A percentile compares a stretch with the other conserved stretches of the same genome.
Conservation (phyloP, 331 rosid genomes). For the Telfairia occidentalis region DNA sequence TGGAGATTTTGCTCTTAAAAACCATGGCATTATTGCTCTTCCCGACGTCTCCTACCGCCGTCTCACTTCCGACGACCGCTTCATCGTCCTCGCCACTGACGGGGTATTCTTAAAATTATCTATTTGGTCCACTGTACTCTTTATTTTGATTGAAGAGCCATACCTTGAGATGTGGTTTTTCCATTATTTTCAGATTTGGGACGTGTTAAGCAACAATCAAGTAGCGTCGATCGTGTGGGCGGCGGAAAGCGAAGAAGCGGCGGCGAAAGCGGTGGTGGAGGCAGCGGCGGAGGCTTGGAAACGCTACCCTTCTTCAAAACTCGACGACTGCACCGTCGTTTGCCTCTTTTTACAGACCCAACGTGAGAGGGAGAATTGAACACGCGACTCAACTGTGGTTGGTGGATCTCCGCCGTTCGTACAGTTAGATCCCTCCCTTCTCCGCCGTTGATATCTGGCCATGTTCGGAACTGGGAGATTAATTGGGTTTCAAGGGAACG, state of each 20-base stretch:
- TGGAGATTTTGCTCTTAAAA: conserved; percentile 58
- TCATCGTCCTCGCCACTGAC: conserved; percentile 64
- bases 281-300: conserved; percentile 48
- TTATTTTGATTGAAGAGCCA: too few species aligned
- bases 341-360: conserved; percentile 36
- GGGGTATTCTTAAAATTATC: conserved; percentile 28
- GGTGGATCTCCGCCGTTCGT: neutral
- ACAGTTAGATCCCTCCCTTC: neutral
- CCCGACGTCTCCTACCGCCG: conserved; percentile 41
- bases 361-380: neutral
- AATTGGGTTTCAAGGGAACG: neutral
- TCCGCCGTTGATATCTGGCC: neutral
- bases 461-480: neutral
- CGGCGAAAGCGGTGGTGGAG: conserved; percentile 48
- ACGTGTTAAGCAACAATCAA: conserved; percentile 46
- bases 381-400: neutral
- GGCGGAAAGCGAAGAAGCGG: conserved; percentile 35
- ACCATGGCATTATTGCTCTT: conserved; percentile 48
- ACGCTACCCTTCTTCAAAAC: conserved; percentile 37
- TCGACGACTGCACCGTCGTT: conserved; percentile 53
- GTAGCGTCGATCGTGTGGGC: conserved; percentile 55
- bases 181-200: conserved; percentile 53
- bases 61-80: conserved; percentile 35
- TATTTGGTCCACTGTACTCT: too few species aligned
- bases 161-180: too few species aligned